These are phyloP conservation scores for Lodderomyces pseudojiufengensis DNA, from an alignment of 1,139 yeast species.

Conservation along the genomic window DNA sequence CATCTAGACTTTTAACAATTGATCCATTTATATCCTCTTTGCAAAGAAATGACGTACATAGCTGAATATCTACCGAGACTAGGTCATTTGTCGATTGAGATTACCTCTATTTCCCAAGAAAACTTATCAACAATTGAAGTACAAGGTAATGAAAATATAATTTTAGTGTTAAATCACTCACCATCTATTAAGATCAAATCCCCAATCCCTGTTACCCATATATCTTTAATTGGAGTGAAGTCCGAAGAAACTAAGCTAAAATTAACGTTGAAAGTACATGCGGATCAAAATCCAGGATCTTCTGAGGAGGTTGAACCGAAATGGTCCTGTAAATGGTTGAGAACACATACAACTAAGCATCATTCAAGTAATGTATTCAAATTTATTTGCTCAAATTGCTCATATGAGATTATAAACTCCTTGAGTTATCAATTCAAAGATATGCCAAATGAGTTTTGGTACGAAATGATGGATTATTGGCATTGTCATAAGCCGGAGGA, in stretches of 20 bases:
- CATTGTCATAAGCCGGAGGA: conserved; percentile 88
- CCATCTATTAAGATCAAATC: conserved; percentile 1
- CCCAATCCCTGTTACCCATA: conserved; percentile 3
- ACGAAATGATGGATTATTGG: conserved; percentile 96
- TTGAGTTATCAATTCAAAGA: conserved; percentile 40
- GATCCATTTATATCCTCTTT: too few species aligned
- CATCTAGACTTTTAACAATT: too few species aligned
- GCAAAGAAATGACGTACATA: conserved; percentile 34
- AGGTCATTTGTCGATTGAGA: conserved; percentile 20
- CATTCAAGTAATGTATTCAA: conserved; percentile 24
- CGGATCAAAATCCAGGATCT: not conserved
- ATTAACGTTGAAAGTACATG: not conserved
- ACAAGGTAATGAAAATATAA: not conserved
- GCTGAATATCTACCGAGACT: conserved; percentile 42
- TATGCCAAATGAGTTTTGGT: conserved; percentile 92
- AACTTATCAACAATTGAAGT: not conserved
- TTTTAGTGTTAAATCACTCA: not conserved
- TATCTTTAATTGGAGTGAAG: too few species aligned
- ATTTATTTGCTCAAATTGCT: conserved; percentile 37
- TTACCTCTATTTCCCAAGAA: not conserved
- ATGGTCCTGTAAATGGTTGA: conserved; percentile 42
- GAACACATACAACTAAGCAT: conserved; percentile 29
- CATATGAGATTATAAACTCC: conserved; percentile 25
- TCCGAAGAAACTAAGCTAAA: too few species aligned
- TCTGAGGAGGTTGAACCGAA: too few species aligned